Percentiles rank a stretch among this genome's conserved stretches.
Evolutionary conservation across 306 rosid species (phyloP).

Genomic region (Quercus mongolica): DNA sequence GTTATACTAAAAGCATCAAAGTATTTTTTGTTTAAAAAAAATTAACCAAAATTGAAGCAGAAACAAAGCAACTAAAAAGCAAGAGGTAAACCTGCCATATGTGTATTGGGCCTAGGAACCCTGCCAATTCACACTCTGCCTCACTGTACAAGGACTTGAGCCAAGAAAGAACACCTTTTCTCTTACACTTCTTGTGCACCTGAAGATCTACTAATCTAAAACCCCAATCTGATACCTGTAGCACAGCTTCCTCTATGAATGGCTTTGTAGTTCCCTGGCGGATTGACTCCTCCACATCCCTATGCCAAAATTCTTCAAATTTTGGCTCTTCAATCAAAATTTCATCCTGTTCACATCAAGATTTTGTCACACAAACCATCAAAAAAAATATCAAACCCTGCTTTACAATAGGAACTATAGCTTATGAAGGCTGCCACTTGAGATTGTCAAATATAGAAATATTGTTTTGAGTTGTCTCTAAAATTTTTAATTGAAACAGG

Average conservation of each 20-base stretch:
- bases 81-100: constrained; percentile 78
- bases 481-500: background rate
- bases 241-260: constrained; percentile 72
- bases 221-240: constrained; percentile 88
- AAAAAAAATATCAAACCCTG: background rate
- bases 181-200: constrained; percentile 68
- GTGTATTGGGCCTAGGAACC: constrained; percentile 83
- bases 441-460: background rate
- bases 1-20: background rate
- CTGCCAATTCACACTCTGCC: constrained; percentile 74
- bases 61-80: background rate
- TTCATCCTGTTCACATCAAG: constrained; percentile 57
- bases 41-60: background rate
- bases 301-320: constrained; percentile 60
- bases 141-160: constrained; percentile 71
- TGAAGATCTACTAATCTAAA: constrained; percentile 72
- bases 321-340: constrained; percentile 60
- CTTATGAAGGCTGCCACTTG: background rate
- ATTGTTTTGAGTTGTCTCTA: background rate
- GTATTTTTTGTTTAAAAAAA: background rate
- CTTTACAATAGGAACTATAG: background rate
- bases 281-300: constrained; percentile 89
- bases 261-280: constrained; percentile 70
- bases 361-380: constrained; percentile 7
- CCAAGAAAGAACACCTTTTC: constrained; percentile 75